Conservation (phyloP, 164 flowering plant species). For the Liriodendron chinense region DNA sequence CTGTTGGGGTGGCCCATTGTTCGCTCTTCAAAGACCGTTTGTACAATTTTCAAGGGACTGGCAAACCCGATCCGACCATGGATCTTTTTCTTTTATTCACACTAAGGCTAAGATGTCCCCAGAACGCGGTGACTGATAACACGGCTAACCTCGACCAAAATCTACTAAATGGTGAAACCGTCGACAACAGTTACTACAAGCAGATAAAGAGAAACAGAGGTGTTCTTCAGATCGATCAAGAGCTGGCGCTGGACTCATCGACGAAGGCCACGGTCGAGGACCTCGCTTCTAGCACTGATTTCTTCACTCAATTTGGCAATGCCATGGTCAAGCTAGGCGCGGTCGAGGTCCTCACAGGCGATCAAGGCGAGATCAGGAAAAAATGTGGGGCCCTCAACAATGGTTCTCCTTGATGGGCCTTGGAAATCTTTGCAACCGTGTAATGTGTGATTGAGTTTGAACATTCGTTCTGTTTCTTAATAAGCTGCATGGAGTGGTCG, state of each 20-base stretch:
- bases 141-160: conserved; percentile 34
- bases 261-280: conserved; percentile 2
- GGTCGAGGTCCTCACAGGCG: conserved; percentile 8
- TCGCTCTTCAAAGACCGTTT: conserved; percentile 33
- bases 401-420: neutral
- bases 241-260: conserved; percentile 5
- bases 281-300: neutral
- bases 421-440: too few relatives aligned
- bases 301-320: neutral
- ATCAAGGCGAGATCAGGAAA: conserved; percentile 11
- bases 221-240: conserved; percentile 15
- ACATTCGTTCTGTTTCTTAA: too few relatives aligned
- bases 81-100: conserved; percentile 10
- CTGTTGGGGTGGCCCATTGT: conserved; percentile 55
- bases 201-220: conserved; percentile 4
- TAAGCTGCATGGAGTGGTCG: too few relatives aligned
- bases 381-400: conserved; percentile 5
- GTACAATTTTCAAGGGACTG: conserved; percentile 41
- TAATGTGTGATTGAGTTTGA: too few relatives aligned
- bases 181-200: conserved; percentile 2
- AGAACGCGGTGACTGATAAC: conserved; percentile 4
- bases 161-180: conserved; percentile 4
- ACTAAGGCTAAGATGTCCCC: conserved; percentile 24
- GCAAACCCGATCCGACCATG: conserved; percentile 50
- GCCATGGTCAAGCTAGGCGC: conserved; percentile 17